Evolutionary conservation across 257 asterid genomes (phyloP).

Genomic region (Salvia rosmarinus): DNA sequence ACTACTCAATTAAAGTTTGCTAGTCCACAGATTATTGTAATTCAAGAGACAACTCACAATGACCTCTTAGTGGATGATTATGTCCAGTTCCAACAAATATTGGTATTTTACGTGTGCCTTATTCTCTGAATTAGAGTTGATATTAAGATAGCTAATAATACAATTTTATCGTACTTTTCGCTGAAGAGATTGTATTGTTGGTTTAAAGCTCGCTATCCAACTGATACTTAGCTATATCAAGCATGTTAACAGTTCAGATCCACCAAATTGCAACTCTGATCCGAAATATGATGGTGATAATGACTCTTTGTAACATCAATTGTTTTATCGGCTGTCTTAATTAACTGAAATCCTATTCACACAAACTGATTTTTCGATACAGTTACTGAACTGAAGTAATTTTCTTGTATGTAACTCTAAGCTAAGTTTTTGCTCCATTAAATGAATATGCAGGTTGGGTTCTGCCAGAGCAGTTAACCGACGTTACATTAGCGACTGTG

Average conservation of each 20-base stretch:
- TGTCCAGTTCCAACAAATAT: background rate
- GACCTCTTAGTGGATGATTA: background rate
- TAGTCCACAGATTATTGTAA: background rate
- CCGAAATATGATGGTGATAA: background rate
- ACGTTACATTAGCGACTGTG: slow-evolving; percentile 95
- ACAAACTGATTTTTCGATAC: slow-evolving; percentile 7
- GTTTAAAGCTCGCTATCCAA: background rate
- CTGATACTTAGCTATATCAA: background rate
- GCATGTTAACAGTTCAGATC: background rate
- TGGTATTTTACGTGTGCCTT: background rate
- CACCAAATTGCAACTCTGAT: background rate
- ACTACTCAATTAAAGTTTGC: background rate
- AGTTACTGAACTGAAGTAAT: slow-evolving; percentile 10
- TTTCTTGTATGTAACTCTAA: slow-evolving; percentile 18
- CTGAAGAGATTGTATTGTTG: background rate
- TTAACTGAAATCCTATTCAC: background rate
- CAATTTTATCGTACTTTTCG: background rate
- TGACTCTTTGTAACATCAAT: background rate
- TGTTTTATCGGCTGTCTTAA: background rate
- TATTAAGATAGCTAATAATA: too few relatives aligned
- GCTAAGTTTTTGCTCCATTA: slow-evolving; percentile 4
- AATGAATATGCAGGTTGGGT: slow-evolving; percentile 67
- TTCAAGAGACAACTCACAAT: background rate
- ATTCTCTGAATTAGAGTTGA: background rate
- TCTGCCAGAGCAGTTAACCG: slow-evolving; percentile 97